Base-by-base conservation (phyloP, 108 stramenopile genomes). In the Pseudonitzschia pungens region DNA sequence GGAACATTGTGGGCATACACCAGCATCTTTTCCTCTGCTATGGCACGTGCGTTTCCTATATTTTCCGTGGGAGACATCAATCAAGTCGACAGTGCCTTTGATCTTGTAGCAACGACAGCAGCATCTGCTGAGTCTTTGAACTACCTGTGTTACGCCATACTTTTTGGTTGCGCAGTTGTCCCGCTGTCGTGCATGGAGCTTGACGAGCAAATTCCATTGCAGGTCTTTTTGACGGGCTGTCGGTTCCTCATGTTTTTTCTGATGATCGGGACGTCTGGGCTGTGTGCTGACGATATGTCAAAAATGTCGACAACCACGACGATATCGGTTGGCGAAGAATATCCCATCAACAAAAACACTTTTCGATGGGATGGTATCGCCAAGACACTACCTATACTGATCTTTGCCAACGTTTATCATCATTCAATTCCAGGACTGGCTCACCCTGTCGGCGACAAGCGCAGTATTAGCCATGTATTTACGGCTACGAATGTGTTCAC, bases 1-100 rank as follows among this genome's bases (percentile, higher is more conserved):
- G 70, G 78, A 4, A 70, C 78, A 4, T 54, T 86, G 48, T 83
- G 82, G 82, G 85, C 81, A 9, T 86, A 83, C 72, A 74, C 76
- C 24, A 69, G 63, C 53, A 82, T 86, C 29, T 86, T 86, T 62
- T 71, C 85, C 1, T 78, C 31, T 20, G 77, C 69, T 28, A 80
- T 56, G 77, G 77, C 73, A 16, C 65, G 50, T 36, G 54, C 55
- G 5, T 74, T 68, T n/a, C 67, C 76, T 40, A 26, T 56, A n/a
- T 66, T 80, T 21, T 62, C 60, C 11, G 48, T 33, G 28, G 22
- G 26, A 26, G 24, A 10, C 22, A 55, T 2, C 21, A 55, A 28
- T 18, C 50, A 28, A 26, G 21, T 28, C 12, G 68, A 40, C 55
- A 40, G 43, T 22, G 70, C 70, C 32, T 40, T 72, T 29, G 11